Evolutionary conservation across 495 filamentous ascomycete species (phyloP).

Genomic region (Xylaria sp.): DNA sequence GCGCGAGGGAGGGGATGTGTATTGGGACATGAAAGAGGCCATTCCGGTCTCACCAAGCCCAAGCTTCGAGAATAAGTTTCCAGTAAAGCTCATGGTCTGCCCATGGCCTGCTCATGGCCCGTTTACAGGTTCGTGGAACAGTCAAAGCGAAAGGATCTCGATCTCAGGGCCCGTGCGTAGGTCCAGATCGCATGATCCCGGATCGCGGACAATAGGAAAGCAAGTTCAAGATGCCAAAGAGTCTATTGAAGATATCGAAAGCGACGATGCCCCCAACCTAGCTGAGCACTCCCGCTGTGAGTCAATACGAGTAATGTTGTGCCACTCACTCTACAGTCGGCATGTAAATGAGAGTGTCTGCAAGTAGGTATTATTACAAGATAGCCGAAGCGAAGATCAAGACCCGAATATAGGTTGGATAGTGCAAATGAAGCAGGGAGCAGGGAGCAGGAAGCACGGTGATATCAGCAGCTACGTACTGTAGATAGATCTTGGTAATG

Average conservation of each 20-base stretch:
- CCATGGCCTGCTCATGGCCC: not conserved
- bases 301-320: not conserved
- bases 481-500: not conserved
- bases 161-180: not conserved
- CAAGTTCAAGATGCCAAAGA: conserved; percentile 1
- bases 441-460: conserved; percentile 3
- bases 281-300: not conserved
- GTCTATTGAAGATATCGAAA: not conserved
- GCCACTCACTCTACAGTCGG: too few relatives aligned
- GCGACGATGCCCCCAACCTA: not conserved
- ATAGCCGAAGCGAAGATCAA: not conserved
- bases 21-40: conserved; percentile 36
- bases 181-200: not conserved
- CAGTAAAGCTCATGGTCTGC: conserved; percentile 37
- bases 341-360: not conserved
- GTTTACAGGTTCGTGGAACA: not conserved
- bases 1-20: conserved; percentile 31
- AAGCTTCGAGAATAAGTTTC: conserved; percentile 36
- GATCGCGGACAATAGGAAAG: not conserved
- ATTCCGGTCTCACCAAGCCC: conserved; percentile 34
- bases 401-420: not conserved
- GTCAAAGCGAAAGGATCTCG: not conserved
- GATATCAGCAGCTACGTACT: conserved; percentile 14
- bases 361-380: not conserved
- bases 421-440: not conserved